Conservation (phyloP, 1,284 basidiomycete genomes). For the Boletus hoseneyae region DNA sequence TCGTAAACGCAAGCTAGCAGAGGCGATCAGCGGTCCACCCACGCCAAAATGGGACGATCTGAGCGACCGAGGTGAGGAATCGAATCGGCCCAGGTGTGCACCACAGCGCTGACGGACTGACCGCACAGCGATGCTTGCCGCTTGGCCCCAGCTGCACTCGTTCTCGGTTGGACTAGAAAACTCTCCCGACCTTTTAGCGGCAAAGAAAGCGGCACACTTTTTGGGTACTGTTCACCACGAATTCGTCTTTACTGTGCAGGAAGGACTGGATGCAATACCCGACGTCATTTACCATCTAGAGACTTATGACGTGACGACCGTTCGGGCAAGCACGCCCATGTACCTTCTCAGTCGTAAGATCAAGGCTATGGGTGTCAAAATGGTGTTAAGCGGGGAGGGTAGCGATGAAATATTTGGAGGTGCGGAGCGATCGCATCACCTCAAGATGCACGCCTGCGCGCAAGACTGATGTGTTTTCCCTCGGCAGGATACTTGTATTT, state of each 20-base stretch:
- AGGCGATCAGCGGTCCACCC: conserved; percentile 52
- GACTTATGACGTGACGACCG: conserved; percentile 99
- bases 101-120: not conserved
- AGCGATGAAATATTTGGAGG: conserved; percentile 98
- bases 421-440: conserved; percentile 29
- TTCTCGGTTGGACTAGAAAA: conserved; percentile 96
- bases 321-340: conserved; percentile 97
- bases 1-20: conserved; percentile 57
- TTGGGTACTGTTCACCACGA: conserved; percentile 97
- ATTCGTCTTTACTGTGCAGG: conserved; percentile 98
- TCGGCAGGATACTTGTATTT: conserved; percentile 93
- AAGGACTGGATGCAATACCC: conserved; percentile 95
- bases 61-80: conserved; percentile 50
- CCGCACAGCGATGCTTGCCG: conserved; percentile 61
- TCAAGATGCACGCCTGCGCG: not conserved
- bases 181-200: conserved; percentile 94
- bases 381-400: conserved; percentile 98
- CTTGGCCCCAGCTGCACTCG: conserved; percentile 97
- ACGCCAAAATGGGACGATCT: conserved; percentile 48
- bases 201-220: conserved; percentile 90
- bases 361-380: conserved; percentile 99
- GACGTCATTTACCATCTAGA: conserved; percentile 99
- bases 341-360: conserved; percentile 97
- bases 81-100: not conserved
- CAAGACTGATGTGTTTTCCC: not conserved